A percentile compares a stretch with the other conserved stretches of the same genome.
Evolutionary conservation across 768 basidiomycete genomes (phyloP).

Genomic region (Lactarius psammicola): DNA sequence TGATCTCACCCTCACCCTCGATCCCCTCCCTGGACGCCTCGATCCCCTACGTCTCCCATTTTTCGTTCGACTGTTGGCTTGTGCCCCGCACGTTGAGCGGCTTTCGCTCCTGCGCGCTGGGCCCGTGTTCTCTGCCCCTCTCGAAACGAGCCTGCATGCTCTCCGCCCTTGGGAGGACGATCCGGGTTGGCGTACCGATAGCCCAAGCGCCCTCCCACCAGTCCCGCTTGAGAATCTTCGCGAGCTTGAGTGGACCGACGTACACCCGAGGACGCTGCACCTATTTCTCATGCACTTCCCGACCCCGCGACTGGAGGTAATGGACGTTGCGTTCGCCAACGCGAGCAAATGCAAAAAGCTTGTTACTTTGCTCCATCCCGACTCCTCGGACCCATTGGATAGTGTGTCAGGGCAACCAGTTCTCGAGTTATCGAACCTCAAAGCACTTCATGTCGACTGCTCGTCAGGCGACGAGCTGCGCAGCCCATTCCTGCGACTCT

Average conservation of each 20-base stretch:
- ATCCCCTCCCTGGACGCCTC: constrained; percentile 6
- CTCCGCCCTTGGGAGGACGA: constrained; percentile 8
- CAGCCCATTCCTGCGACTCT: constrained; percentile 23
- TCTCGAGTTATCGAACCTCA: constrained; percentile 16
- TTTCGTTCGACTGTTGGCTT: constrained; percentile 23
- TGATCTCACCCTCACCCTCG: constrained; percentile 19
- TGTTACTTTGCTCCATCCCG: constrained; percentile 8
- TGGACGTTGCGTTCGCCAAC: constrained; percentile 20
- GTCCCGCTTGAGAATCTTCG: constrained; percentile 22
- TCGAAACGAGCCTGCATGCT: neutral
- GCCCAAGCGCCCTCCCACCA: constrained; percentile 8
- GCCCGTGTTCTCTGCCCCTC: constrained; percentile 12
- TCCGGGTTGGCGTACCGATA: constrained; percentile 9
- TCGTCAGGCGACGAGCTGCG: constrained; percentile 20
- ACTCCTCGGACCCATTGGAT: neutral
- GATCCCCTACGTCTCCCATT: constrained; percentile 13
- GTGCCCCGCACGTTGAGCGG: constrained; percentile 21
- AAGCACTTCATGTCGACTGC: constrained; percentile 20
- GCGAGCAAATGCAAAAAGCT: constrained; percentile 17
- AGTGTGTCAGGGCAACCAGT: neutral
- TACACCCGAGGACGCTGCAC: constrained; percentile 18
- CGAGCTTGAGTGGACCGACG: constrained; percentile 26
- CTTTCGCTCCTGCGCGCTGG: constrained; percentile 18
- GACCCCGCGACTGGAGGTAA: constrained; percentile 10
- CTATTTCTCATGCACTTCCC: constrained; percentile 23